Conservation (phyloP, 768 basidiomycete species). For the Lepiota venenata region DNA sequence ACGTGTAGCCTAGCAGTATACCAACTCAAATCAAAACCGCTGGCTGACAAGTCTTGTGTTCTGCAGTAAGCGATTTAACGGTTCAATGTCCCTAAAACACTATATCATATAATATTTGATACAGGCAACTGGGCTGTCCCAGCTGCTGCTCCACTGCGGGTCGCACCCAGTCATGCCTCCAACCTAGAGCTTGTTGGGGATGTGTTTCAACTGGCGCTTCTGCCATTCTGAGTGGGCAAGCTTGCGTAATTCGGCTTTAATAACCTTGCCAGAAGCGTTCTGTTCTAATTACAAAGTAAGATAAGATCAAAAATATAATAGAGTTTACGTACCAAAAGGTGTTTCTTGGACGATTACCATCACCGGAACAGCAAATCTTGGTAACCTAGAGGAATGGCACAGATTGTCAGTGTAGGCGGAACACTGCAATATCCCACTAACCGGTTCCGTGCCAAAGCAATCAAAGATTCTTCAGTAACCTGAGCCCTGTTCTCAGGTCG, state of each 20-base stretch:
- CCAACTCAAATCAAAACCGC: too few species aligned
- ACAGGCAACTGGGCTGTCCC: too few species aligned
- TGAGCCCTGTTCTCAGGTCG: constrained; percentile 34
- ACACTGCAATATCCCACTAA: constrained; percentile 14
- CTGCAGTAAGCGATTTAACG: too few species aligned
- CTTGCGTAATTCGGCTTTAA: constrained; percentile 39
- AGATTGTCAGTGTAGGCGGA: neutral
- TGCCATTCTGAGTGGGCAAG: constrained; percentile 38
- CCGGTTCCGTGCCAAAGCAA: constrained; percentile 34
- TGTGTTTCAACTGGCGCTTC: constrained; percentile 18
- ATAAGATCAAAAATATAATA: neutral
- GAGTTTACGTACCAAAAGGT: constrained; percentile 30
- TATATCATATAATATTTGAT: too few species aligned
- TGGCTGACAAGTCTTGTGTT: too few species aligned
- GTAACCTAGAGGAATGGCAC: constrained; percentile 29
- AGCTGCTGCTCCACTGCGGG: neutral
- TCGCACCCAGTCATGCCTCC: neutral
- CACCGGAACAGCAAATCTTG: constrained; percentile 47
- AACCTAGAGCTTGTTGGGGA: neutral
- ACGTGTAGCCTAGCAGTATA: too few species aligned
- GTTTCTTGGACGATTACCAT: constrained; percentile 40
- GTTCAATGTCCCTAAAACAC: too few species aligned
- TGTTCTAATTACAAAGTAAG: constrained; percentile 24
- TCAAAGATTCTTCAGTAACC: constrained; percentile 38
- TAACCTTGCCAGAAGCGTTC: constrained; percentile 47